Percentiles rank a stretch among this genome's conserved stretches.
phyloP scores from a whole-genome alignment of 1,284 basidiomycete genomes.

The Ganoderma sinense region DNA sequence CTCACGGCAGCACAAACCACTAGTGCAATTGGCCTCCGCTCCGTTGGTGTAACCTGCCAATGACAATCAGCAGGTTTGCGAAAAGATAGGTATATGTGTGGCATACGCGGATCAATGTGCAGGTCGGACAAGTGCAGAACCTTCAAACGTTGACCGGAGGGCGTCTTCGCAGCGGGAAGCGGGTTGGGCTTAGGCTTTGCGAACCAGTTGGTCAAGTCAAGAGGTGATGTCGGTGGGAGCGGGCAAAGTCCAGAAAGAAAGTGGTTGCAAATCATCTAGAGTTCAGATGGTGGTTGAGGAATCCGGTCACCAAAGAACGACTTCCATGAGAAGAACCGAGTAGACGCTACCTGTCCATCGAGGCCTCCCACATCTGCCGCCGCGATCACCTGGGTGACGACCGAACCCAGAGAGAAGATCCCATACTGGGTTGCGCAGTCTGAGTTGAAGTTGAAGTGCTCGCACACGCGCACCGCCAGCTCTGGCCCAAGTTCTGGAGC shows the following conservation, averaged over 20 bases:
- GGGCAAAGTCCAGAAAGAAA: slow-evolving; percentile 58
- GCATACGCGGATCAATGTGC: slow-evolving; percentile 76
- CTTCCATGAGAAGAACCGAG: neutral
- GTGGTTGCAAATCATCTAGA: slow-evolving; percentile 60
- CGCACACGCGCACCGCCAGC: slow-evolving; percentile 67
- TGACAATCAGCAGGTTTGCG: neutral
- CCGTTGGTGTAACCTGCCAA: slow-evolving; percentile 70
- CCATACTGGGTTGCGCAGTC: slow-evolving; percentile 60
- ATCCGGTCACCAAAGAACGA: neutral
- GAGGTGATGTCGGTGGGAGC: slow-evolving; percentile 55
- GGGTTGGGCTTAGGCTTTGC: slow-evolving; percentile 75
- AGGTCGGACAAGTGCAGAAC: slow-evolving; percentile 82
- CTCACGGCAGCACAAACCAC: slow-evolving; percentile 75
- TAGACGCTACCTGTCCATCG: slow-evolving; percentile 66
- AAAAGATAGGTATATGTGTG: neutral
- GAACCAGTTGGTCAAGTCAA: slow-evolving; percentile 66
- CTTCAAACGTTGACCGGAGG: slow-evolving; percentile 72
- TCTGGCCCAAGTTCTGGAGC: slow-evolving; percentile 68
- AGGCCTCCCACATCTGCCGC: slow-evolving; percentile 72
- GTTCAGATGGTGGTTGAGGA: neutral
- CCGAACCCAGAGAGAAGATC: slow-evolving; percentile 57
- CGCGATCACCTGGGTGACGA: slow-evolving; percentile 72
- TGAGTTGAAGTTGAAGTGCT: slow-evolving; percentile 62
- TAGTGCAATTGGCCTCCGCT: slow-evolving; percentile 77
- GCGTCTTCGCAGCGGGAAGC: slow-evolving; percentile 58